Evolutionary conservation across 2,329 filamentous ascomycete genomes (phyloP).

Genomic region (Fusarium odoratissimum): DNA sequence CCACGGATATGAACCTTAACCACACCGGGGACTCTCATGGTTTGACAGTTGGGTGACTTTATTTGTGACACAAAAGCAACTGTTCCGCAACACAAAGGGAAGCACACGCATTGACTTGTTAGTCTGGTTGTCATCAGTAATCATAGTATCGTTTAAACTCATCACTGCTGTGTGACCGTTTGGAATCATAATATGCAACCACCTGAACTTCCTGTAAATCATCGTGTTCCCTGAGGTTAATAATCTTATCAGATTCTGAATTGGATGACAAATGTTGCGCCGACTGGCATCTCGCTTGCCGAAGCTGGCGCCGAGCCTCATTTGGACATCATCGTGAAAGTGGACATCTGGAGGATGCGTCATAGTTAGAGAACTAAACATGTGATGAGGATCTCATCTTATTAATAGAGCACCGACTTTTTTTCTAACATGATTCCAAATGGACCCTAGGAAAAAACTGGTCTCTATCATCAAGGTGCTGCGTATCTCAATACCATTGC

Average conservation of each 20-base stretch:
- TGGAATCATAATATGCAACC: conserved; percentile 5
- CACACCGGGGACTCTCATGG: background rate
- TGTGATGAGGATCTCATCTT: background rate
- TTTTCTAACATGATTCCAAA: conserved; percentile 32
- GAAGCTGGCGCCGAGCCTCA: conserved; percentile 37
- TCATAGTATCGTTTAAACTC: background rate
- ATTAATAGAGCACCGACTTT: background rate
- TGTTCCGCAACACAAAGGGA: background rate
- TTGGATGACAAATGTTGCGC: conserved; percentile 37
- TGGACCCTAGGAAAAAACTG: conserved; percentile 3
- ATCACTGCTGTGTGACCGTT: background rate
- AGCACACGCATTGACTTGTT: background rate
- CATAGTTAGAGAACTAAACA: background rate
- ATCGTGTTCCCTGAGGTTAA: background rate
- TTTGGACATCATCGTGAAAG: background rate
- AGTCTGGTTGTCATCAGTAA: background rate
- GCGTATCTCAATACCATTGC: conserved; percentile 18
- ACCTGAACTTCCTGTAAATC: conserved; percentile 1
- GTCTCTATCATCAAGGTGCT: conserved; percentile 41
- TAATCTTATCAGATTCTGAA: conserved; percentile 42
- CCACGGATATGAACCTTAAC: background rate
- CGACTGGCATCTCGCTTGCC: conserved; percentile 26
- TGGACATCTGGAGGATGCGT: background rate
- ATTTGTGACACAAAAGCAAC: background rate
- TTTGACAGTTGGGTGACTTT: background rate